Base-by-base conservation (phyloP, 768 basidiomycete species). In the Chlorophyllum brunneum region DNA sequence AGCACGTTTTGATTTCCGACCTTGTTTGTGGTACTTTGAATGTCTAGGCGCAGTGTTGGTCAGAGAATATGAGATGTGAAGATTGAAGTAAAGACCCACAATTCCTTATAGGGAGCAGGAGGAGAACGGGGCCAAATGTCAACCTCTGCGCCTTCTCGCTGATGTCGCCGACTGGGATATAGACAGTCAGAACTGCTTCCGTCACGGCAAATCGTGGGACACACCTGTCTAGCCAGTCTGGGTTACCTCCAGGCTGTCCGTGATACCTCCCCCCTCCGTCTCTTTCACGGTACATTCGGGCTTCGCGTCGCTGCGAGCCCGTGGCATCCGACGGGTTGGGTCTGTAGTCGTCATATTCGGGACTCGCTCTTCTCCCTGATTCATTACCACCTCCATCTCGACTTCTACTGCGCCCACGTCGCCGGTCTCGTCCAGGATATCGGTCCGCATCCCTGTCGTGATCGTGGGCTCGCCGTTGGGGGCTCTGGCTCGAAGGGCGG, bases 41-140 rank as follows among this genome's bases (percentile, higher is more conserved):
- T 83, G 83, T 42, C 86, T 89, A 50, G n/a, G 39, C 20, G 45
- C 42, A 48, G 30, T 27, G 38, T 39, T 46, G 5, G 46, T 22
- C 23, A 34, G 4, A n/a, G 29, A 10, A 22, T 22, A 37, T 16
- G 9, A 16, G 33, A n/a, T 30, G 13, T 36, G 36, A 15, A 26
- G 18, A 41, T 53, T 67, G 88, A 81, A 80, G 56, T 40, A 68
- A 66, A n/a, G n/a, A 31, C 88, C 80, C 31, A 77, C 69, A 49
- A 82, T 8, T 75, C 79, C 57, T 85, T 86, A 0, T 29, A 46
- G 16, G 51, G 51, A n/a, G 43, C 43, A 16, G 34, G 10, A 16
- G 92, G 92, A 2, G 92, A 93, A 3, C 82, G 67, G 1, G 92
- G 92, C 92, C 92, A 94, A n/a, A 91, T 74, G 58, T 77, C 76